Evolutionary conservation across 1,284 basidiomycete species (phyloP).

Genomic region (Pseudomicrostroma phylloplanum): DNA sequence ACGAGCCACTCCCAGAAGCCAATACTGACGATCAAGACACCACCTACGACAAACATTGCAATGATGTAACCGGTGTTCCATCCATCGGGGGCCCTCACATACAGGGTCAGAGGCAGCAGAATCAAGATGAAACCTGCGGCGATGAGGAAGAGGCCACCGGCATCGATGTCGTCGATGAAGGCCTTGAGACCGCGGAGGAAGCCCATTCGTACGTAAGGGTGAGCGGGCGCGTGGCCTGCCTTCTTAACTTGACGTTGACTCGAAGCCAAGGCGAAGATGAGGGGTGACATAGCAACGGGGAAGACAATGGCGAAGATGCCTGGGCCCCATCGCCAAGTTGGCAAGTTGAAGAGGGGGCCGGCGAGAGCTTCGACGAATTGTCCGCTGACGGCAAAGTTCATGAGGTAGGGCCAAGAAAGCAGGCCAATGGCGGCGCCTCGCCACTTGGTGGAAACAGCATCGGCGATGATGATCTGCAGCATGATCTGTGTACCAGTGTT

Average conservation of each 20-base stretch:
- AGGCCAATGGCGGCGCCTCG: slow-evolving; percentile 42
- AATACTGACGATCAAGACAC: slow-evolving; percentile 28
- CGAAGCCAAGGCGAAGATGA: slow-evolving; percentile 36
- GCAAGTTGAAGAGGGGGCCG: not conserved
- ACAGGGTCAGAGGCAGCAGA: slow-evolving; percentile 38
- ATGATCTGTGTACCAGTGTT: slow-evolving; percentile 47
- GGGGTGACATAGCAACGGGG: slow-evolving; percentile 37
- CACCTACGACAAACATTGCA: slow-evolving; percentile 42
- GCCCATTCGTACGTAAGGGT: slow-evolving; percentile 34
- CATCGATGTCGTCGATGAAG: slow-evolving; percentile 39
- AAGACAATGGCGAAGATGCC: slow-evolving; percentile 47
- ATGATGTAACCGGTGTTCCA: slow-evolving; percentile 44
- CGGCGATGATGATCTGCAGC: slow-evolving; percentile 47
- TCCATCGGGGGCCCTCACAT: slow-evolving; percentile 23
- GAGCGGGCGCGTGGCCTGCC: slow-evolving; percentile 27
- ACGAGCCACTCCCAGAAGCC: slow-evolving; percentile 32
- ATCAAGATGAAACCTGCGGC: slow-evolving; percentile 42
- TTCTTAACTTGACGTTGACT: slow-evolving; percentile 35
- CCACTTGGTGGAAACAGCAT: slow-evolving; percentile 42
- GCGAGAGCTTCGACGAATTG: slow-evolving; percentile 13
- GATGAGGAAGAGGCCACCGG: slow-evolving; percentile 42
- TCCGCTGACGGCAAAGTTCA: slow-evolving; percentile 40
- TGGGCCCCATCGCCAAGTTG: slow-evolving; percentile 43
- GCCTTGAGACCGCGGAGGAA: slow-evolving; percentile 8
- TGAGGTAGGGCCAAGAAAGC: slow-evolving; percentile 39